phyloP scores from a whole-genome alignment of 768 basidiomycete species.

The Tephrocybe sp. region DNA sequence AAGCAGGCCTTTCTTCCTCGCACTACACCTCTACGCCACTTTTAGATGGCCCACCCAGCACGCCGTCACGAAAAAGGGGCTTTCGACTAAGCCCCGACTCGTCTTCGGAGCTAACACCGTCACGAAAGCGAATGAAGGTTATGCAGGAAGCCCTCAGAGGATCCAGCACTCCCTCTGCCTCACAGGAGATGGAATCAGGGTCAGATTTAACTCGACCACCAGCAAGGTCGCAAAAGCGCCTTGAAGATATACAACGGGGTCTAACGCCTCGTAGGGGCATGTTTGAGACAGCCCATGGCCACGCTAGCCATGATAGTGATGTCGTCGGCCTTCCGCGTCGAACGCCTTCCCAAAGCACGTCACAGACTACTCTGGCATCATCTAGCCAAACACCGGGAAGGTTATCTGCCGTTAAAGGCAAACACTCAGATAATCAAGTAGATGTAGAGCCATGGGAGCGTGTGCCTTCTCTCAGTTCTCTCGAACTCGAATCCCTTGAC shows the following conservation, averaged over 20 bases:
- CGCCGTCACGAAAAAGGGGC: slow-evolving; percentile 14
- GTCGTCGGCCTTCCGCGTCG: background rate
- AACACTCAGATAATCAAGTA: background rate
- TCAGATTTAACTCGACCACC: background rate
- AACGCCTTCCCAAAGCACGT: background rate
- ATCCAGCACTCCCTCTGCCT: background rate
- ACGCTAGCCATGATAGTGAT: background rate
- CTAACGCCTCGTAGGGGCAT: background rate
- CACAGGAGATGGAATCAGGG: background rate
- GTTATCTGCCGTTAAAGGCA: background rate
- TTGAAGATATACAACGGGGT: slow-evolving; percentile 4
- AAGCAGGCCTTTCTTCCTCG: background rate
- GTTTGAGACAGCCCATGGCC: too few species aligned
- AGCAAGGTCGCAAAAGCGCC: background rate
- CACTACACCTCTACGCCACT: background rate
- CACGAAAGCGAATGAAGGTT: slow-evolving; percentile 20
- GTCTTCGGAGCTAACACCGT: slow-evolving; percentile 13
- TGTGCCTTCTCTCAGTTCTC: slow-evolving; percentile 8
- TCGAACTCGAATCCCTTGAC: slow-evolving; percentile 1
- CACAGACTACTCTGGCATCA: background rate
- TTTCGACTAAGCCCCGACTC: background rate
- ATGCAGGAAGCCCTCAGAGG: slow-evolving; percentile 18
- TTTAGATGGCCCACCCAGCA: background rate
- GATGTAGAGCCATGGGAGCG: slow-evolving; percentile 9
- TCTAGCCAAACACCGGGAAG: background rate